Evolutionary conservation across 805 yeast genomes (phyloP), one percentile per base, ranked within the genome.

Genomic region (Yamadazyma akitaensis): DNA sequence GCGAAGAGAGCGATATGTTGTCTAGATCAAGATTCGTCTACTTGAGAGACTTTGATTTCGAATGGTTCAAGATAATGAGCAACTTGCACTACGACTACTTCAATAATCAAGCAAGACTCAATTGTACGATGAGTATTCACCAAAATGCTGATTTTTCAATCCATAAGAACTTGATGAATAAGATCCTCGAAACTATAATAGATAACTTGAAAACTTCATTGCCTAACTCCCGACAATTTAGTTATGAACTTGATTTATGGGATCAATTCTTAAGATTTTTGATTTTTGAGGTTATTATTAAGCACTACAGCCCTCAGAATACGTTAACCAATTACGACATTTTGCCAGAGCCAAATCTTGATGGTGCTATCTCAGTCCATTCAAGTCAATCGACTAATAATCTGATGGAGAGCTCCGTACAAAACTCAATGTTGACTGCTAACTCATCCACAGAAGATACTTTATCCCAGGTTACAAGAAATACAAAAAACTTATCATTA

Each of bases 401-500:
- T 13, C 37, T 36, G 16, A 17, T 37, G 18, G 36, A 30, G 4
- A 34, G 33, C 14, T 28, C 40, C 2, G 8, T 33, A 4, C 30
- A 19, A 7, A 18, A 43, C 33, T 46, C 51, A 4, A 10, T 45
- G 12, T 37, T 44, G 9, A 44, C 42, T 10, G 9, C 43, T 10
- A 35, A 31, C 21, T 17, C 45, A 3, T 37, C 46, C 10, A 33
- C 34, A 9, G 48, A 43, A 5, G 42, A 37, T 13, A 34, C 10
- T 16, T 3, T 39, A 11, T 12, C 25, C 12, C 33, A 36, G 18
- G 2, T 45, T 8, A 67, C 73, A 24, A 69, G 68, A 54, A 67
- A 63, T 37, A 55, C 73, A 19, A 58, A 57, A 48, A 55, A 61
- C 44, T 55, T 57, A 42, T 58, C 55, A 55, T 60, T 40, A 53